Evolutionary conservation across 169 alveolate species (phyloP), one percentile per base, ranked within the genome.

Genomic region (Theileria luwenshuni): DNA sequence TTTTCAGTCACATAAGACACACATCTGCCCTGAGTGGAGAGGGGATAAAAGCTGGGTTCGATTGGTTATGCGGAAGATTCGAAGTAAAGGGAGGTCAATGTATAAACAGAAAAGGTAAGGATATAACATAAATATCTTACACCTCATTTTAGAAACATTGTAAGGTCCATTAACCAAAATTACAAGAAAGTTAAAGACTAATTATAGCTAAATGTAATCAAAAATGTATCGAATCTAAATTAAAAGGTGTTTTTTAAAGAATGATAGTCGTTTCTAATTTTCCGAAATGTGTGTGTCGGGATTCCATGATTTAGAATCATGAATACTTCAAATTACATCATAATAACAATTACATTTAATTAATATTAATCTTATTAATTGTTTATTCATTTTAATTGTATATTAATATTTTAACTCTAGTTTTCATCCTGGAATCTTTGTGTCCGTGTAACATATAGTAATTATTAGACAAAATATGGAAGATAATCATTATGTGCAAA

Each of bases 51-150:
- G 83, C 60, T 33, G 83, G 60, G 12, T 47, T 74, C 23, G 83
- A 74, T 25, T 74, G 83, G 83, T 63, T 74, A 58, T 74, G 83
- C 75, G 49, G 64, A 69, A 62, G 49, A 75, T 74, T 74, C 47
- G 35, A 74, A 42, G 23, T 64, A 13, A 41, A 45, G 0, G 65
- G 51, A 25, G 83, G 75, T n/a, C 41, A 28, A 7, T 63, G 49
- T 41, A 45, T 74, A 25, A 61, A 63, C 61, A 27, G 83, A 21
- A 62, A 30, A 48, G 49, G 69, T 60, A 13, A 5, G 69, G 7
- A 7, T 27, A 12, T 23, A 7, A n/a, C 10, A 19, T 6, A n/a
- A 6, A 19, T 25, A n/a, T 6, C 48, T 60, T 6, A 60, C 48
- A 5, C 23, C 7, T 27, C 12, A 51, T 51, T 51, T 23, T 13